Evolutionary conservation across 352 stramenopile species (phyloP), one percentile per base, ranked within the genome.

Genomic region (Phytophthora multivora): DNA sequence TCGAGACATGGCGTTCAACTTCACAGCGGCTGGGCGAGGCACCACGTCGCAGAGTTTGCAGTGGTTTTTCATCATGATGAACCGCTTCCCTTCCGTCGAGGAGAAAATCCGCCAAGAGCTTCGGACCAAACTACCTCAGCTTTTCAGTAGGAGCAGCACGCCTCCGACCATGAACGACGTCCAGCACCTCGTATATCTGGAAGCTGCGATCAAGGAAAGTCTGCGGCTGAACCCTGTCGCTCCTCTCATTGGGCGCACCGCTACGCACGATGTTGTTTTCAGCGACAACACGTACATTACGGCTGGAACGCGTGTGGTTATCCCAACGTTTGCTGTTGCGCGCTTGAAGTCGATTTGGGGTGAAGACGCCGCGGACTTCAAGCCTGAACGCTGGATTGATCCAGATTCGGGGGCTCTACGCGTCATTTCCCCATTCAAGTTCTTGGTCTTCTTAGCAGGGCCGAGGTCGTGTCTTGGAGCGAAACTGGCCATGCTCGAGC

Each of bases 61-160:
- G 19, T 95, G 86, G 86, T 76, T 89, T 16, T 48, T 96, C 35
- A 80, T 90, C 40, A 88, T 93, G 75, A 59, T 95, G 50, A 80
- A 76, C n/a, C 77, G 76, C 8, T 65, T 88, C 39, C 86, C 81
- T 0, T 21, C 69, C 8, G 72, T 86, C 26, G 50, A 77, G 46
- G 9, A 41, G 16, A 74, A 66, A n/a, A 79, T 91, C 21, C 70
- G 75, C n/a, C 59, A 75, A 5, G 85, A 93, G 49, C 52, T 91
- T 4, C 43, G 56, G 13, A 40, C 33, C 3, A 59, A 80, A 46
- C 45, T 89, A 1, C 76, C 81, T 0, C 50, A 69, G 8, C 66
- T 88, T 47, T 66, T 68, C 46, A 33, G 58, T 9, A 50, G 50
- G 12, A 54, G 65, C 47, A 56, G 39, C 19, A 38, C 50, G 2